Evolutionary conservation across 1,284 basidiomycete genomes (phyloP), one percentile per base, ranked within the genome.

Genomic region (Fomitopsis schrenkii): DNA sequence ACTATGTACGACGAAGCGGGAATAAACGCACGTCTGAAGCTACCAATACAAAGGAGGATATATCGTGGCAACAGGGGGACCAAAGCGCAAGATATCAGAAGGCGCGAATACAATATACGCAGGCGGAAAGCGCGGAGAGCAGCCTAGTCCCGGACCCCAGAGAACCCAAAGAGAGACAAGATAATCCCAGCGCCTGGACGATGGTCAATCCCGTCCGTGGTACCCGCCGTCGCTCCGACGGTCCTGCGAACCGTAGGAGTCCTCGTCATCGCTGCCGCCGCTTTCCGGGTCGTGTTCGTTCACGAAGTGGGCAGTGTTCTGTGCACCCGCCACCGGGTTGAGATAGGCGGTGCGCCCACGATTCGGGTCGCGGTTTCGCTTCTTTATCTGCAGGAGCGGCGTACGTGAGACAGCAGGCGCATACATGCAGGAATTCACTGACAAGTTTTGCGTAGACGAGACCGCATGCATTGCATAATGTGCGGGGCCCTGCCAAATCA

Each of bases 401-500:
- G 12, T 38, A 50, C 19, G 30, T 30, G 26, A 50, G 40, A 53
- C 44, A 41, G n/a, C 33, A 17, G 35, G 35, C 12, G 53, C 59
- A 40, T 19, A 28, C 4, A 26, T 17, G 33, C 28, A 38, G 7
- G 41, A 17, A 12, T 3, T 22, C 22, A 70, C 84, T 66, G 69
- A 89, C 87, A 70, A 90, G 76, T 74, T 91, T 91, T 35, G 87
- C 88, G 70, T 88, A 91, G n/a, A 91, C 88, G 44, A 91, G 78
- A 12, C 88, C 88, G 73, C 88, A 91, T 5, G 88, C 88, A 70
- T 91, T 91, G 72, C 88, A 91, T 50, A 91, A 74, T 45, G 88
- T 91, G 64, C 88, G 79, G 8, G 88, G 88, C 56, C 88, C 87
- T 88, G 64, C 61, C 58, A 60, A 66, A 60, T 57, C 60, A 19